Evolutionary conservation across 1,284 basidiomycete species (phyloP), one percentile per base, ranked within the genome.

Genomic region (Marasmius tenuissimus): DNA sequence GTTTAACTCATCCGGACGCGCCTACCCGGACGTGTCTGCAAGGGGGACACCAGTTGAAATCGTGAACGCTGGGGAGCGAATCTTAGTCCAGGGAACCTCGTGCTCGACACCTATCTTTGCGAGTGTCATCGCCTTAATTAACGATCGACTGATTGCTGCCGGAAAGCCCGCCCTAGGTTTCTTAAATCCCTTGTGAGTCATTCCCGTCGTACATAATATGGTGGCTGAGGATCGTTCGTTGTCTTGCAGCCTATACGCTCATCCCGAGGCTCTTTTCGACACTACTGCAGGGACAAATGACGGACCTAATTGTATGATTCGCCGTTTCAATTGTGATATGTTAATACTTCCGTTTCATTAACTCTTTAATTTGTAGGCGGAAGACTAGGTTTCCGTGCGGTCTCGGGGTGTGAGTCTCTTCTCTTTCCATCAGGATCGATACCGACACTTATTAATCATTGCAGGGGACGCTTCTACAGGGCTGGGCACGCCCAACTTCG

Each of bases 11-110:
- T 59, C 63, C 16, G 75, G 76, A 3, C 71, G 77, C 27, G 77
- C 63, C 7, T 78, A 73, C 66, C 78, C 78, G 1, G 78, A 79
- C 55, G 70, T 80, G 16, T 63, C 77, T 2, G 75, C 77, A 3
- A 75, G 77, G 57, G 76, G 76, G 50, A 61, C 60, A 22, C 66
- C 63, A 40, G 63, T 66, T 49, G 55, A 65, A 27, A 66, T 72
- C 42, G 59, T 69, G 40, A 14, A 50, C 12, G 56, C 54, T 33
- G 66, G 66, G 34, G 27, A 40, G n/a, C 48, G 57, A 3, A 57
- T 60, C 4, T 52, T 59, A 7, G 63, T 70, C 9, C 60, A 68
- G 10, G 77, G 78, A 16, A 80, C 78, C 4, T 75, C 72, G 4
- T 75, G 74, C 6, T 73, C 78, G 8, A 66, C 73, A 4, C 79